Evolutionary conservation across 768 basidiomycete species (phyloP).

Genomic region (Pleurotus eryngii): DNA sequence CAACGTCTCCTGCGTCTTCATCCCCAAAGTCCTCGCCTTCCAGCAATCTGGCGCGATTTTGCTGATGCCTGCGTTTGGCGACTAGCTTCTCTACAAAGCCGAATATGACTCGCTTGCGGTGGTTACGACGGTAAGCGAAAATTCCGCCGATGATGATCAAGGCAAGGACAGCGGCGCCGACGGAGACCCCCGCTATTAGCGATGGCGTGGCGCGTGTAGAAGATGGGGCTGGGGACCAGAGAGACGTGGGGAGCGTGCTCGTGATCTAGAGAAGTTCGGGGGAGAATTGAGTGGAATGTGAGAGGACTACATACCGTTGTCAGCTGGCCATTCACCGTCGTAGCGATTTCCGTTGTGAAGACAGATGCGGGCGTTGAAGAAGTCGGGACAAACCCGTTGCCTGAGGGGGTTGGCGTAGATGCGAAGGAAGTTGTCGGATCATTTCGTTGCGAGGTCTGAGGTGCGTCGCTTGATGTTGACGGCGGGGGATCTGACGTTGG

Average conservation of each 20-base stretch:
- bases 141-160: slow-evolving; percentile 5
- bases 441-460: background rate
- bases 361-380: background rate
- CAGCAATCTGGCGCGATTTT: slow-evolving; percentile 6
- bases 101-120: background rate
- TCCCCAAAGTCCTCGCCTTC: slow-evolving; percentile 11
- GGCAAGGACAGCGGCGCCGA: background rate
- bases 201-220: background rate
- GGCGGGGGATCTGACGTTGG: background rate
- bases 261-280: background rate
- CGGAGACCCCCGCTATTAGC: slow-evolving; percentile 8
- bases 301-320: slow-evolving; percentile 8
- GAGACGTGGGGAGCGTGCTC: slow-evolving; percentile 9
- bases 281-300: background rate
- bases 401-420: background rate
- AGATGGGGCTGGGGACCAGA: slow-evolving; percentile 1
- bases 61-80: background rate
- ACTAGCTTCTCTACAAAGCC: slow-evolving; percentile 5
- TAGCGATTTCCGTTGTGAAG: slow-evolving; percentile 2
- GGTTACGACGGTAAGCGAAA: slow-evolving; percentile 6
- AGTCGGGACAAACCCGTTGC: too few species aligned
- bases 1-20: background rate
- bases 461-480: background rate
- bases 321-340: slow-evolving; percentile 5
- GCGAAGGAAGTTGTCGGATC: background rate